Evolutionary conservation across 2,329 filamentous ascomycete genomes (phyloP).

Genomic region (Arthrobotrys sinensis): DNA sequence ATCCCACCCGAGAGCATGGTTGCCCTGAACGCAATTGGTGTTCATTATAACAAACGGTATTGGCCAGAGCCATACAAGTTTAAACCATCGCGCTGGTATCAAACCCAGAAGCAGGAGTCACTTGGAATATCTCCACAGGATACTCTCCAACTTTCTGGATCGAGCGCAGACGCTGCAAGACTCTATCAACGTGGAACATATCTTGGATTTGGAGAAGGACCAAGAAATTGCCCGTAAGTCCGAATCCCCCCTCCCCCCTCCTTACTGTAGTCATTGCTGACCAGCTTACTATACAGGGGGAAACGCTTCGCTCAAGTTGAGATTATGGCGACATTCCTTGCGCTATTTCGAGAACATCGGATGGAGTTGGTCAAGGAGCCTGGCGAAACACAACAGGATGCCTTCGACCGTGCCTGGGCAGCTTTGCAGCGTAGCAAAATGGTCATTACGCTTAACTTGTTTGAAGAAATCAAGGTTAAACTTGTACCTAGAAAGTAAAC

Average conservation of each 20-base stretch:
- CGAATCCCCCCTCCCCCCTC: neutral
- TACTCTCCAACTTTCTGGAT: constrained; percentile 16
- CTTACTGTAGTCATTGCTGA: constrained; percentile 1
- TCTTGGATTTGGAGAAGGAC: constrained; percentile 35
- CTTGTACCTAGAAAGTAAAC: constrained; percentile 31
- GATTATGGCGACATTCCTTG: constrained; percentile 37
- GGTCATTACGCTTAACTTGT: constrained; percentile 37
- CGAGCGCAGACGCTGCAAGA: constrained; percentile 18
- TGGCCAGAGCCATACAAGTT: constrained; percentile 34
- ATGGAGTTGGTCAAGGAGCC: constrained; percentile 28
- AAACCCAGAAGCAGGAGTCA: constrained; percentile 25
- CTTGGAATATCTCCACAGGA: constrained; percentile 15
- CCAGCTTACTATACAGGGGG: neutral
- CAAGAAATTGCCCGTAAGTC: constrained; percentile 38
- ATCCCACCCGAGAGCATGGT: constrained; percentile 32
- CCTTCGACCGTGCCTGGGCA: constrained; percentile 27
- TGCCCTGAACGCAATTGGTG: constrained; percentile 33
- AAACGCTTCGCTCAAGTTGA: constrained; percentile 35
- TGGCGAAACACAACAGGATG: constrained; percentile 24
- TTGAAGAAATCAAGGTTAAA: constrained; percentile 36
- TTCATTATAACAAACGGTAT: constrained; percentile 29
- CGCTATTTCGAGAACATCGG: constrained; percentile 31
- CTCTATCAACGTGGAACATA: constrained; percentile 31
- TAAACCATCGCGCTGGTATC: constrained; percentile 32
- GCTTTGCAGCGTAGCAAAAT: constrained; percentile 27